These are phyloP conservation scores for Candida pini DNA, from an alignment of 805 yeast genomes.

Conservation along the genomic window DNA sequence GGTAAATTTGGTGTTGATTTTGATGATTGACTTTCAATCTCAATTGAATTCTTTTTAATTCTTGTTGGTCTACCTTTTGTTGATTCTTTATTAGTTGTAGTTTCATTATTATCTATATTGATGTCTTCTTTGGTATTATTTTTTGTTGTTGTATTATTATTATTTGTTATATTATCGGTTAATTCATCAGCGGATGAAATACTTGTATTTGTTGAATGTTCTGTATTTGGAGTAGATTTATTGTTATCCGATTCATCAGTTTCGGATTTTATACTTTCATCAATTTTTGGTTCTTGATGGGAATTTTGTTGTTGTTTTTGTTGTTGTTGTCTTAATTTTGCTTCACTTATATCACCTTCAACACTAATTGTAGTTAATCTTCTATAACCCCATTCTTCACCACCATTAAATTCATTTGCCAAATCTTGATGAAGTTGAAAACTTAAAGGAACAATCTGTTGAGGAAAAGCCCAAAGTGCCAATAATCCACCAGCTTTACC, in stretches of 20 bases:
- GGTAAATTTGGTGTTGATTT: constrained; percentile 38
- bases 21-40: constrained; percentile 21
- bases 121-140: not conserved
- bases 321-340: not conserved
- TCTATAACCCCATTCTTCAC: constrained; percentile 87
- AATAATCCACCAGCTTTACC: constrained; percentile 97
- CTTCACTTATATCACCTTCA: constrained; percentile 65
- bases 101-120: constrained; percentile 18
- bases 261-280: not conserved
- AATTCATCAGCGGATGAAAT: constrained; percentile 6
- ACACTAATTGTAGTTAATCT: constrained; percentile 78
- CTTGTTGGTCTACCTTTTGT: constrained; percentile 23
- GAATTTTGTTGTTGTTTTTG: not conserved
- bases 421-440: constrained; percentile 82
- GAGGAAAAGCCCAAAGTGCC: constrained; percentile 97
- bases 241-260: constrained; percentile 5
- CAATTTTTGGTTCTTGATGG: not conserved
- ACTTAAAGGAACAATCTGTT: constrained; percentile 83
- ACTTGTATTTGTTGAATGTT: constrained; percentile 11
- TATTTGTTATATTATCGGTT: constrained; percentile 1
- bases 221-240: constrained; percentile 3
- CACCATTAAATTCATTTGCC: constrained; percentile 77
- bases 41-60: constrained; percentile 31
- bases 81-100: constrained; percentile 26
- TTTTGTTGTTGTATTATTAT: constrained; percentile 1